Base-by-base conservation (phyloP, 176 grass and related monocot species). In the Chloris gayana region DNA sequence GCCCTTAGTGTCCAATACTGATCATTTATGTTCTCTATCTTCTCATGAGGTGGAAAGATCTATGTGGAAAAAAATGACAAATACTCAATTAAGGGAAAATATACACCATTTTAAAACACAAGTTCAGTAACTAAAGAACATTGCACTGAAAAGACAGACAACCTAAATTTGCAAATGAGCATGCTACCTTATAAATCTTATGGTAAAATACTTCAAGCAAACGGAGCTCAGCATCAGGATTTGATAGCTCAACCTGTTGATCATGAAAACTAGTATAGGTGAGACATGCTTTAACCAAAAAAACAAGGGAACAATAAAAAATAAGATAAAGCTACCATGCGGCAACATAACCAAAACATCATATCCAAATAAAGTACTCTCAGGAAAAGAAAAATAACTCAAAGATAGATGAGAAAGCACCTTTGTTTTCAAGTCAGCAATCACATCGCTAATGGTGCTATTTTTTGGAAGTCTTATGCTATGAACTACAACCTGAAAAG, bases 151-250 rank as follows among this genome's bases (percentile, higher is more conserved):
- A 26, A 72, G 24, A 83, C 39, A 78, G 69, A 49, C 34, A 22
- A 73, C 58, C 13, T 21, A 57, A 73, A 68, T 73, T 50, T 65
- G 32, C 49, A 83, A 49, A 60, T 50, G 34, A 59, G 65, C 19
- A 73, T 14, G 18, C 72, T 49, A 98, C 95, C 92, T 94, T 98
- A 61, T 98, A 98, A 77, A 98, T 98, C 70, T 98, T 94, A 83
- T 94, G 95, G 81, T 98, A 98, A 64, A 98, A 94, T 51, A 98
- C 95, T 80, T 98, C 92, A 81, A 98, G 92, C 83, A 98, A 92
- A 26, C 95, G 89, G 27, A 98, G 92, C 83, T 98, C 95, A 46
- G 85, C 85, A 51, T 94, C 78, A 71, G 95, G 89, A 87, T 90
- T 91, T 56, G 95, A 98, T 34, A 98, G 88, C 72, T 98, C 95